Percentiles rank a stretch among this genome's conserved stretches.
Evolutionary conservation across 768 basidiomycete genomes (phyloP).

Genomic region (Tulasnella sp.): DNA sequence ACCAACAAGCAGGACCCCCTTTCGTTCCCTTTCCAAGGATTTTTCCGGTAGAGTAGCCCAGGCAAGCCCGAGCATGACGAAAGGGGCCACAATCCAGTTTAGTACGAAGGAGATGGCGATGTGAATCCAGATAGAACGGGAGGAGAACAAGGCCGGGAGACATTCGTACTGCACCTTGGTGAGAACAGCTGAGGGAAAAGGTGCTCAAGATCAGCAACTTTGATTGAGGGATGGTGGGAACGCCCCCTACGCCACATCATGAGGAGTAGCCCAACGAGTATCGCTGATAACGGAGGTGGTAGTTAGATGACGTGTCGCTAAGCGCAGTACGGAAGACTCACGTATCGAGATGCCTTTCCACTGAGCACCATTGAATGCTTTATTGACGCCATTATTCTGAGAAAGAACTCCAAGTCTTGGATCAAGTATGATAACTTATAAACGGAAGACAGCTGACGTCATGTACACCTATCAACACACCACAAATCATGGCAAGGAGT

Average conservation of each 20-base stretch:
- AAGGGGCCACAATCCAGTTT: constrained; percentile 73
- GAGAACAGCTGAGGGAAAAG: constrained; percentile 36
- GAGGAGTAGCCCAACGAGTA: constrained; percentile 66
- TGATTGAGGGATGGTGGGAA: background rate
- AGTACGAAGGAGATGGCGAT: constrained; percentile 53
- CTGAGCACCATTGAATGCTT: constrained; percentile 49
- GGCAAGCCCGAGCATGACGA: constrained; percentile 74
- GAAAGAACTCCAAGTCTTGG: too few relatives aligned
- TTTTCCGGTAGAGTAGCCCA: constrained; percentile 75
- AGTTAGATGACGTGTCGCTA: background rate
- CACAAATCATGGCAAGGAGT: constrained; percentile 60
- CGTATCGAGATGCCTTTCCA: constrained; percentile 67
- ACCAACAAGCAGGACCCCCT: constrained; percentile 76
- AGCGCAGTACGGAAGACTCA: constrained; percentile 31
- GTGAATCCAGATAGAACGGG: constrained; percentile 50
- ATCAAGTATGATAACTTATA: constrained; percentile 15
- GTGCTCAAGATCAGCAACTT: background rate
- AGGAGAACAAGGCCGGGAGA: constrained; percentile 45
- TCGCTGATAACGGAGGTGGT: constrained; percentile 36
- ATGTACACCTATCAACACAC: constrained; percentile 63
- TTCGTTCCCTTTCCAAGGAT: constrained; percentile 50
- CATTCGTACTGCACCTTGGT: constrained; percentile 51
- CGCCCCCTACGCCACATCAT: constrained; percentile 79
- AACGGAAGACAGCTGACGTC: constrained; percentile 6
- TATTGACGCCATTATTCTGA: constrained; percentile 41